A percentile compares a stretch with the other conserved stretches of the same genome.
These are phyloP conservation scores for Eucalyptus sp. DNA, from an alignment of 345 rosid genomes.

Conservation along the genomic window DNA sequence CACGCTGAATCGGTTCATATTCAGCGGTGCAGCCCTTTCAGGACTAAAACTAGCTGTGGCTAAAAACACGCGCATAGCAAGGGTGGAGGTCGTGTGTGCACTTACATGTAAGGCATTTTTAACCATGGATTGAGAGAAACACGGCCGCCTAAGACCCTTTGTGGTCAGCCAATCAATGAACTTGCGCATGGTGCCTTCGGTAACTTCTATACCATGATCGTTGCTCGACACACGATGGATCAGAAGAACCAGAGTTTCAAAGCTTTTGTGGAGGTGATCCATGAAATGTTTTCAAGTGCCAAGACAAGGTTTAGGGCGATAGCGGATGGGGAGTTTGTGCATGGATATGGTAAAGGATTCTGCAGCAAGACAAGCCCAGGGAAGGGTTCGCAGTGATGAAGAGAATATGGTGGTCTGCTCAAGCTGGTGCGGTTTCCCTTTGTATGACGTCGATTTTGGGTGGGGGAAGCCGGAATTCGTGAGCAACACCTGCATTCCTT, in stretches of 20 bases:
- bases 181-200: not conserved
- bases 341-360: not conserved
- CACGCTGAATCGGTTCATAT: not conserved
- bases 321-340: not conserved
- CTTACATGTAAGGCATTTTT: not conserved
- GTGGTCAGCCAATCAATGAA: not conserved
- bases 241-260: no score
- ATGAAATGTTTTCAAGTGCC: not conserved
- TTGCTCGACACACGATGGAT: not conserved
- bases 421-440: slow-evolving; percentile 23
- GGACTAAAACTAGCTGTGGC: not conserved
- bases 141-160: not conserved
- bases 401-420: slow-evolving; percentile 4
- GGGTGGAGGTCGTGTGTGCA: not conserved
- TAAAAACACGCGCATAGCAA: not conserved
- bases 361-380: not conserved
- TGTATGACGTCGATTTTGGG: slow-evolving; percentile 36
- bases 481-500: slow-evolving; percentile 3
- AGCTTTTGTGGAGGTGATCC: not conserved
- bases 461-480: slow-evolving; percentile 48
- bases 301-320: not conserved
- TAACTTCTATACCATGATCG: not conserved
- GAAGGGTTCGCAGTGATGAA: not conserved
- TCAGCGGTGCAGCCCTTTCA: not conserved
- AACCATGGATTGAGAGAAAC: not conserved